These are phyloP conservation scores for Neurospora cerealis DNA, from an alignment of 495 filamentous ascomycete species.

Conservation along the genomic window DNA sequence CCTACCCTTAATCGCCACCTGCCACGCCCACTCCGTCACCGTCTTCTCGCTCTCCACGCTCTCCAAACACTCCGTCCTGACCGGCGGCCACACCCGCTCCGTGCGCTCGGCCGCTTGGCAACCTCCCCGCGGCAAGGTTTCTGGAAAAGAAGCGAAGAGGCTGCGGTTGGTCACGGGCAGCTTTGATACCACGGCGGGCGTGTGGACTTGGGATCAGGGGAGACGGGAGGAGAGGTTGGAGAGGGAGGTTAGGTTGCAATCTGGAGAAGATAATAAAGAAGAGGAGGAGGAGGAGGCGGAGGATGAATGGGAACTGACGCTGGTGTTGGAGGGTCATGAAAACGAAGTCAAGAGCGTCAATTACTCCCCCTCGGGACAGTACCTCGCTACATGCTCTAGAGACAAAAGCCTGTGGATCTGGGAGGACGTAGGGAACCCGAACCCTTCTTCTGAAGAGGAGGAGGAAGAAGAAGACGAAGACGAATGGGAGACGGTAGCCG, in stretches of 20 bases:
- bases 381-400: constrained; percentile 78
- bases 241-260: constrained; percentile 9
- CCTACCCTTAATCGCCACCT: constrained; percentile 80
- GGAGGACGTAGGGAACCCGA: constrained; percentile 62
- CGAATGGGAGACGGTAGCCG: constrained; percentile 91
- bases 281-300: constrained; percentile 34
- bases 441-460: constrained; percentile 25
- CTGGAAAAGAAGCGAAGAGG: constrained; percentile 29
- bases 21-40: constrained; percentile 73
- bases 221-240: constrained; percentile 1
- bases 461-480: constrained; percentile 49
- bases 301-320: constrained; percentile 78
- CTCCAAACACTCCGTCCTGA: constrained; percentile 63
- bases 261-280: constrained; percentile 1
- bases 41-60: constrained; percentile 80
- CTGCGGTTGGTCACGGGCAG: constrained; percentile 80
- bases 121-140: constrained; percentile 35
- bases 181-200: constrained; percentile 82
- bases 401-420: constrained; percentile 99
- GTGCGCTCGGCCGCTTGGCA: constrained; percentile 80
- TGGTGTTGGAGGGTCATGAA: constrained; percentile 88
- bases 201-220: constrained; percentile 57
- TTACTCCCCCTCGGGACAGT: constrained; percentile 69
- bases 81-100: constrained; percentile 81
- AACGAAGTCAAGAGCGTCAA: constrained; percentile 82